Evolutionary conservation across 164 flowering plant species (phyloP).

Genomic region (Vitis rupestris): DNA sequence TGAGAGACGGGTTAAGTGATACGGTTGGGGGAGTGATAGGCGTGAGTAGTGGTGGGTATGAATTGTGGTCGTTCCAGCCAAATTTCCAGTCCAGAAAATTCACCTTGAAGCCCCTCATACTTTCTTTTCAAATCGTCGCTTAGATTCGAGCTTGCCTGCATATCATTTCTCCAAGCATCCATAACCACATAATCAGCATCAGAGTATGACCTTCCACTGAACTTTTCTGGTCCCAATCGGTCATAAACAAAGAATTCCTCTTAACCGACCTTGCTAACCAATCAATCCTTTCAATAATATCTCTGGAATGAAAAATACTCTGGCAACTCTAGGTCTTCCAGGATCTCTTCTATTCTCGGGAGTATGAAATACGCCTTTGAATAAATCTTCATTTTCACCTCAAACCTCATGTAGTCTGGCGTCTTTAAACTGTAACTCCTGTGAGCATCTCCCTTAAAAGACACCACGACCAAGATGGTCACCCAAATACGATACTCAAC

Average conservation of each 20-base stretch:
- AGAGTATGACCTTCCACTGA: conserved; percentile 59
- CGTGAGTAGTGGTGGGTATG: too few relatives aligned
- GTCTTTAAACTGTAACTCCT: conserved; percentile 74
- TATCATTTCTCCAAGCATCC: conserved; percentile 72
- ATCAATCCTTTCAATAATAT: conserved; percentile 81
- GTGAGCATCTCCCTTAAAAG: conserved; percentile 50
- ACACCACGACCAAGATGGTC: too few relatives aligned
- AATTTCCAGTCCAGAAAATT: conserved; percentile 46
- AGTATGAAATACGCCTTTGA: conserved; percentile 91
- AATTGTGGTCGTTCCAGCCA: conserved; percentile 44
- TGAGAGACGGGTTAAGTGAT: too few relatives aligned
- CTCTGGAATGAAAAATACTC: conserved; percentile 82
- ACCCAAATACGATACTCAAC: too few relatives aligned
- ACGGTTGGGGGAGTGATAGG: too few relatives aligned
- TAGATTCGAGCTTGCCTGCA: conserved; percentile 34
- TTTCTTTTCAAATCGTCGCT: conserved; percentile 68
- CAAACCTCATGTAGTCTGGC: conserved; percentile 57
- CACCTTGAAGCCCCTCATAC: conserved; percentile 80
- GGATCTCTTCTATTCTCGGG: conserved; percentile 90
- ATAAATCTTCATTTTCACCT: conserved; percentile 63
- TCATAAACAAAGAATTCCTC: conserved; percentile 48
- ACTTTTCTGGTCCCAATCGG: conserved; percentile 79
- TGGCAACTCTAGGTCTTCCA: conserved; percentile 92
- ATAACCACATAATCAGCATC: conserved; percentile 61
- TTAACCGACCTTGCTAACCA: conserved; percentile 78